These are phyloP conservation scores for Maudiozyma barnettii DNA, from an alignment of 805 yeast genomes.

Conservation along the genomic window DNA sequence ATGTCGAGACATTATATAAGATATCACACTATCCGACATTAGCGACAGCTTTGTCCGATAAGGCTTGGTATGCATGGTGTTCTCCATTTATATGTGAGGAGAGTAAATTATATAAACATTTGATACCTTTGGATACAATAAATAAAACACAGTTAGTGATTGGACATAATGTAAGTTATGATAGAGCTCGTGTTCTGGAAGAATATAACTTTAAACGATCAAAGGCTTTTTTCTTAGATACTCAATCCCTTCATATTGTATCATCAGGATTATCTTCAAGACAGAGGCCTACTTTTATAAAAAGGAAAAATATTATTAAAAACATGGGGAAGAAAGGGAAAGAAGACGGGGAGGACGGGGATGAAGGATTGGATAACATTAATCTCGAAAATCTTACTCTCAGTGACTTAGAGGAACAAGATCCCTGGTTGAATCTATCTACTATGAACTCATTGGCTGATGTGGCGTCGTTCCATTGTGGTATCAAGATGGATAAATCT, in stretches of 20 bases:
- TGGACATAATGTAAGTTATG: slow-evolving; percentile 89
- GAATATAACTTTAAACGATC: slow-evolving; percentile 66
- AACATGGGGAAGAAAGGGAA: slow-evolving; percentile 4
- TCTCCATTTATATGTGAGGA: slow-evolving; percentile 60
- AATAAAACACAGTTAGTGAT: slow-evolving; percentile 49
- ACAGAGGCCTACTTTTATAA: slow-evolving; percentile 73
- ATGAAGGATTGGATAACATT: neutral
- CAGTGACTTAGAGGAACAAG: slow-evolving; percentile 25
- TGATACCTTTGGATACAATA: slow-evolving; percentile 64
- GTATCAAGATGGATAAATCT: slow-evolving; percentile 53
- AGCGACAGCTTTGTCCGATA: slow-evolving; percentile 67
- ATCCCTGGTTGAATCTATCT: slow-evolving; percentile 80
- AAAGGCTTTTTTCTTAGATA: slow-evolving; percentile 75
- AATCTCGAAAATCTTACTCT: neutral
- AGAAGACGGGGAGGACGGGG: slow-evolving; percentile 7
- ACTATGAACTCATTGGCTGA: slow-evolving; percentile 71
- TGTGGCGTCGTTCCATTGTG: slow-evolving; percentile 73
- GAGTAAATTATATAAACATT: slow-evolving; percentile 36
- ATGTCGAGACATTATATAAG: slow-evolving; percentile 80
- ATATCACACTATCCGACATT: slow-evolving; percentile 63
- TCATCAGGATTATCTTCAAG: slow-evolving; percentile 86
- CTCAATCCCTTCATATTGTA: slow-evolving; percentile 89
- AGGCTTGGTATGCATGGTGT: slow-evolving; percentile 93
- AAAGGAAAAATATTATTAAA: slow-evolving; percentile 35
- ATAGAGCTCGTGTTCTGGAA: slow-evolving; percentile 75